Percentiles rank a stretch among this genome's conserved stretches.
phyloP scores from a whole-genome alignment of 176 grass and related monocot genomes.

The Typha latifolia region DNA sequence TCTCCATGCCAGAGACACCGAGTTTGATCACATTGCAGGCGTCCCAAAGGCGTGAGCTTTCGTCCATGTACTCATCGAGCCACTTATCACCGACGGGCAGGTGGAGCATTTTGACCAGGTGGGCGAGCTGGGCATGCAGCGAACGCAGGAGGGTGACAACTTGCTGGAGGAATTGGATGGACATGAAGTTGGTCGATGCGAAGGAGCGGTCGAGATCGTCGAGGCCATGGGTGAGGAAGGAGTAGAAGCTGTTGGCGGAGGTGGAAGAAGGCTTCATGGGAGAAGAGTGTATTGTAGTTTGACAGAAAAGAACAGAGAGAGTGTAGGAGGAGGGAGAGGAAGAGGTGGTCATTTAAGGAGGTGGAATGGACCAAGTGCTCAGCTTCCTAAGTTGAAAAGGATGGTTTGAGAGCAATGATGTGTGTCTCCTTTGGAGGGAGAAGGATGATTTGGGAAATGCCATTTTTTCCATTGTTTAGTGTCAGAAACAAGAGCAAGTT shows the following conservation, averaged over 20 bases:
- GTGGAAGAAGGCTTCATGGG: constrained; percentile 26
- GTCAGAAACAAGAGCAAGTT: constrained; percentile 12
- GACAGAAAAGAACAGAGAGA: background rate
- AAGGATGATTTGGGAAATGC: constrained; percentile 54
- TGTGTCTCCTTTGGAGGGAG: constrained; percentile 53
- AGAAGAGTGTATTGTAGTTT: background rate
- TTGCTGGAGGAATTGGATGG: constrained; percentile 38
- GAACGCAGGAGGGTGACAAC: constrained; percentile 39
- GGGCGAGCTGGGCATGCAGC: constrained; percentile 60
- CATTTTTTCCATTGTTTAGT: constrained; percentile 18
- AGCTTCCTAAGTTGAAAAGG: constrained; percentile 14
- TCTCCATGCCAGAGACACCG: constrained; percentile 65
- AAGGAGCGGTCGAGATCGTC: constrained; percentile 48
- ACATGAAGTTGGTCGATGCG: constrained; percentile 26
- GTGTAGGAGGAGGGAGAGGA: background rate
- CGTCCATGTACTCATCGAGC: constrained; percentile 99
- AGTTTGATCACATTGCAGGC: constrained; percentile 74
- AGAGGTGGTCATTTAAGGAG: constrained; percentile 17
- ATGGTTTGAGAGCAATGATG: constrained; percentile 41
- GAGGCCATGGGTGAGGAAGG: constrained; percentile 58
- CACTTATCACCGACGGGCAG: constrained; percentile 73
- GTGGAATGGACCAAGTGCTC: constrained; percentile 4
- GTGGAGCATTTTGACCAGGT: constrained; percentile 77
- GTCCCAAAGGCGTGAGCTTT: constrained; percentile 89
- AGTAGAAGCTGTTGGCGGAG: constrained; percentile 57